Evolutionary conservation across 768 basidiomycete species (phyloP).

Genomic region (Lepiota venenata): DNA sequence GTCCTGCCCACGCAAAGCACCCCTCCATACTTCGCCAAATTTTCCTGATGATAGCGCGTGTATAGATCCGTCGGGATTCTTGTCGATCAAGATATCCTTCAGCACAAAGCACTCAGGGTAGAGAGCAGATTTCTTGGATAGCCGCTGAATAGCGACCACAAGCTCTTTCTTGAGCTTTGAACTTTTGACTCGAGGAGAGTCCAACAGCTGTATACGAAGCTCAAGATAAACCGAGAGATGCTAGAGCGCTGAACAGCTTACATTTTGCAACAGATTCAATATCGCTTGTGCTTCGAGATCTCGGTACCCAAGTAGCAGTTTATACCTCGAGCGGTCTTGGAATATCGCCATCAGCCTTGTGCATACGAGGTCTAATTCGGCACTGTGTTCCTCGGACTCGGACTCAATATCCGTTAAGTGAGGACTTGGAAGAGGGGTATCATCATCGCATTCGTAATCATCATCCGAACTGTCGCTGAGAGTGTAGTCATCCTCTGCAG

Average conservation of each 20-base stretch:
- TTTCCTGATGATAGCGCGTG: constrained; percentile 16
- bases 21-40: constrained; percentile 17
- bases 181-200: constrained; percentile 3
- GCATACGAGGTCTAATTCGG: constrained; percentile 14
- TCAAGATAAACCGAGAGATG: not conserved
- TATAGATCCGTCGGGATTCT: not conserved
- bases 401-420: not conserved
- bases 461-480: not conserved
- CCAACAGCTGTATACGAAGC: not conserved
- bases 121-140: constrained; percentile 6
- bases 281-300: constrained; percentile 16
- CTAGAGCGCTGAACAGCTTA: not conserved
- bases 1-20: not conserved
- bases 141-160: constrained; percentile 10
- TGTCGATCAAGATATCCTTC: constrained; percentile 10
- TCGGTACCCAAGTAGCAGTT: constrained; percentile 16
- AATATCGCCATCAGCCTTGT: constrained; percentile 13
- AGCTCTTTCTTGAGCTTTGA: constrained; percentile 5
- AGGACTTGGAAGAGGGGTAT: not conserved
- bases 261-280: constrained; percentile 24
- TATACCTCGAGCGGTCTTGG: constrained; percentile 16
- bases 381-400: not conserved
- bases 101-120: constrained; percentile 10
- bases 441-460: not conserved
- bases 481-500: not conserved